phyloP scores from a whole-genome alignment of 768 basidiomycete genomes.

The Daedalea quercina region DNA sequence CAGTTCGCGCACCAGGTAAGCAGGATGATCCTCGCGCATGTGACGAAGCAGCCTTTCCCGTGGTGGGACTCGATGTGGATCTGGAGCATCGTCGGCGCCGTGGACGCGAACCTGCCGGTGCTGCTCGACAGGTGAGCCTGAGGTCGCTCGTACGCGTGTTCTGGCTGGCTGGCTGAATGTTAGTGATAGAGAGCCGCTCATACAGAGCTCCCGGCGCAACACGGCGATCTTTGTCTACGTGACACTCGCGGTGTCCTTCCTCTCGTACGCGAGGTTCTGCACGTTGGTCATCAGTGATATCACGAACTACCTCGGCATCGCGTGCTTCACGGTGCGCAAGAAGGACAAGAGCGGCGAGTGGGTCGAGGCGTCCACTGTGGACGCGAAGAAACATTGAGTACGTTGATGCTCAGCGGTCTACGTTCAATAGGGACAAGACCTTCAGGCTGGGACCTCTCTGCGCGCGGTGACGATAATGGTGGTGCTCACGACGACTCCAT shows the following conservation, averaged over 20 bases:
- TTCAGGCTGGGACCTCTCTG: too few relatives aligned
- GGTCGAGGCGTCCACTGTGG: conserved; percentile 28
- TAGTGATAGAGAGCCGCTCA: conserved; percentile 49
- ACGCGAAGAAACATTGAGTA: conserved; percentile 10
- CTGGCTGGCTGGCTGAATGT: background rate
- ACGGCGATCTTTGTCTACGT: conserved; percentile 68
- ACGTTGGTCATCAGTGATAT: conserved; percentile 81
- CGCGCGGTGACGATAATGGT: too few relatives aligned
- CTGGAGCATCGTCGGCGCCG: conserved; percentile 66
- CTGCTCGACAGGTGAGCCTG: conserved; percentile 64
- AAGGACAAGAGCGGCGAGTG: conserved; percentile 67
- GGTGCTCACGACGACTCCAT: too few relatives aligned
- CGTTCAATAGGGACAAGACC: too few relatives aligned
- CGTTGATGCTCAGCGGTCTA: background rate
- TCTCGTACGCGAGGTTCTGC: conserved; percentile 73
- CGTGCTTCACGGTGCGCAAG: conserved; percentile 89
- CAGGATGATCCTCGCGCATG: conserved; percentile 88
- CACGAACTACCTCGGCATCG: conserved; percentile 88
- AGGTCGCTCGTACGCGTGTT: conserved; percentile 3
- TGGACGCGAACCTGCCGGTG: conserved; percentile 77
- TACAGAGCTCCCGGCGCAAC: conserved; percentile 59
- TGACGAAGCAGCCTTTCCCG: conserved; percentile 80
- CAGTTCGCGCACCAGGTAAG: conserved; percentile 90
- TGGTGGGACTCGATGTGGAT: conserved; percentile 84
- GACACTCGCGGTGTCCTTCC: conserved; percentile 60